Conservation (phyloP, 805 yeast genomes). For the Blastobotrys terrestris region DNA sequence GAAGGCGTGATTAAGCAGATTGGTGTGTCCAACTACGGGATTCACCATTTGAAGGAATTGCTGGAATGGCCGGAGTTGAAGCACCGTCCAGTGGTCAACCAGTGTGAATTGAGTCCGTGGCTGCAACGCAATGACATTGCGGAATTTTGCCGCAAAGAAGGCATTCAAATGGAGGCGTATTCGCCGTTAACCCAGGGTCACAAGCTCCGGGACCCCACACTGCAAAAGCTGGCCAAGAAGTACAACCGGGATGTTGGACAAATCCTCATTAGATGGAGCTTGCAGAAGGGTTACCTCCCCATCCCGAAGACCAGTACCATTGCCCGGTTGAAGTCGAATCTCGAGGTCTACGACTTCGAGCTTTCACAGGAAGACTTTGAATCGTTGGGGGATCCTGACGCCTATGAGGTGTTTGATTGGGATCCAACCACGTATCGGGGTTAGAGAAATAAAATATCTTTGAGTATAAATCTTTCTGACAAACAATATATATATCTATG, state of each 20-base stretch:
- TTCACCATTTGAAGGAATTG: conserved; percentile 50
- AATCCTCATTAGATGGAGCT: conserved; percentile 42
- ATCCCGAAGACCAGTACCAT: conserved; percentile 63
- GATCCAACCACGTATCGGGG: conserved; percentile 15
- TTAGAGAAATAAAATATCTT: no score
- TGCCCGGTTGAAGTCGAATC: conserved; percentile 50
- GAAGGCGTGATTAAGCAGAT: conserved; percentile 45
- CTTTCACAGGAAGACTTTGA: conserved; percentile 27
- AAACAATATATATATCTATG: no score
- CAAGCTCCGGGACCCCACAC: conserved; percentile 35
- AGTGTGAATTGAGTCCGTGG: conserved; percentile 87
- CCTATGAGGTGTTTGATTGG: conserved; percentile 16
- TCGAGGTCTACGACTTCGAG: conserved; percentile 47
- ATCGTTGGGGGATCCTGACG: conserved; percentile 12
- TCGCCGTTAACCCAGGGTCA: conserved; percentile 71
- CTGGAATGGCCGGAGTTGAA: conserved; percentile 41
- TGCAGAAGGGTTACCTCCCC: conserved; percentile 53
- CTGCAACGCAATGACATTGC: conserved; percentile 59
- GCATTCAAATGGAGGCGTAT: conserved; percentile 64
- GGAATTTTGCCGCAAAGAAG: conserved; percentile 51
- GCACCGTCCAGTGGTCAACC: conserved; percentile 66
- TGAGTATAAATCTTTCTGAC: no score
- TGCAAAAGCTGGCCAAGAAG: conserved; percentile 34
- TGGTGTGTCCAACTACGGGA: conserved; percentile 63
- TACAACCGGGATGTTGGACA: conserved; percentile 41